phyloP scores from a whole-genome alignment of 148 eudicot genomes.

The Simmondsia chinensis region DNA sequence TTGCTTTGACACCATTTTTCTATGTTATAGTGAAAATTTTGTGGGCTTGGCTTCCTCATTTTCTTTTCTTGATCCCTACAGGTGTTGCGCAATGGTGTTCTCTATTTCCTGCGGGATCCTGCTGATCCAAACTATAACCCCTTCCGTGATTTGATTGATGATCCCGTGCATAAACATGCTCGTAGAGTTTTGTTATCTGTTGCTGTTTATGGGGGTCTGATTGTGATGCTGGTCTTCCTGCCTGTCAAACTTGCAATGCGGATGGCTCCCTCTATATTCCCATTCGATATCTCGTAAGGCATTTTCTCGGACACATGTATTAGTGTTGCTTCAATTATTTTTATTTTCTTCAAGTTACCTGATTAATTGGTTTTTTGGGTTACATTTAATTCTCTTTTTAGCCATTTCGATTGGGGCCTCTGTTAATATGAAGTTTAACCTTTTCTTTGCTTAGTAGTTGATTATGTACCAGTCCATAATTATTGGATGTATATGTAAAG shows the following conservation, averaged over 20 bases:
- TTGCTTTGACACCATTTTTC: too few relatives aligned
- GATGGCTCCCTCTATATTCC: conserved; percentile 78
- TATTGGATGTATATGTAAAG: too few relatives aligned
- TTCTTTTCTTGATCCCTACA: conserved; percentile 21
- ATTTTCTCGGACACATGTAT: neutral
- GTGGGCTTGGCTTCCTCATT: too few relatives aligned
- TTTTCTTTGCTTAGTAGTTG: too few relatives aligned
- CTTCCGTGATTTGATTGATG: conserved; percentile 91
- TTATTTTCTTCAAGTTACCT: neutral
- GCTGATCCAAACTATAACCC: conserved; percentile 98
- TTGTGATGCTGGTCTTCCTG: conserved; percentile 85
- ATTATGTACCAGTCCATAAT: too few relatives aligned
- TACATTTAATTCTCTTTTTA: neutral
- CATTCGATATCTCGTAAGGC: conserved; percentile 92
- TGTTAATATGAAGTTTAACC: too few relatives aligned
- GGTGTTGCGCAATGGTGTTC: conserved; percentile 93
- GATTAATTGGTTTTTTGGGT: neutral
- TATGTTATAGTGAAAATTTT: too few relatives aligned
- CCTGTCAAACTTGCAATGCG: conserved; percentile 97
- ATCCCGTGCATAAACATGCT: conserved; percentile 97
- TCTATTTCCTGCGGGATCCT: conserved; percentile 96
- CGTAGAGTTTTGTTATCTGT: conserved; percentile 87
- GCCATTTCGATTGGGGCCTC: too few relatives aligned
- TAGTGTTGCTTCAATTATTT: neutral
- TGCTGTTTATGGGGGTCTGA: conserved; percentile 86